A percentile compares a stretch with the other conserved stretches of the same genome.
Conservation (phyloP, 1,284 basidiomycete genomes). For the Austropuccinia psidii region DNA sequence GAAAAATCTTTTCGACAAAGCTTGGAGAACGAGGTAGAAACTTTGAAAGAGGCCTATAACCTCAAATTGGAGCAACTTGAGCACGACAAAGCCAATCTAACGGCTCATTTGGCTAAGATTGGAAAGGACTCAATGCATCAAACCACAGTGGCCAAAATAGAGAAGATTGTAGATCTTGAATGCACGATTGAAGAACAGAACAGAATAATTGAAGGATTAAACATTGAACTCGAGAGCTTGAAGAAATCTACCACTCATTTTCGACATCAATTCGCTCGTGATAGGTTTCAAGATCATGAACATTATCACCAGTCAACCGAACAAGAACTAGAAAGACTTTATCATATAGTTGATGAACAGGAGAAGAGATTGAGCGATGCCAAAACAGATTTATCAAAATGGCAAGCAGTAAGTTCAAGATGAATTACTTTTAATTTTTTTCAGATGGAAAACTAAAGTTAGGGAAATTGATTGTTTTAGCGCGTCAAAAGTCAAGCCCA, state of each 20-base stretch:
- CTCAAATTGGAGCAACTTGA: conserved; percentile 10
- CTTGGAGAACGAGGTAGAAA: neutral
- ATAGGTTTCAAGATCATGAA: conserved; percentile 4
- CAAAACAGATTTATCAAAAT: conserved; percentile 33
- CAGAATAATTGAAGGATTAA: conserved; percentile 5
- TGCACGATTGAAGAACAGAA: conserved; percentile 32
- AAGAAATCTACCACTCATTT: neutral
- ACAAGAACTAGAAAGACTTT: conserved; percentile 26
- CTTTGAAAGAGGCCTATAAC: conserved; percentile 8
- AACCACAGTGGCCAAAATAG: conserved; percentile 31
- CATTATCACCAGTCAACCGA: conserved; percentile 27
- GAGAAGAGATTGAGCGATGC: conserved; percentile 32
- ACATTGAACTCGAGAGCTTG: neutral
- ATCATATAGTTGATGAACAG: conserved; percentile 32
- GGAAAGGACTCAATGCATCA: conserved; percentile 12
- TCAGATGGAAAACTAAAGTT: neutral
- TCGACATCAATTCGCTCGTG: conserved; percentile 3
- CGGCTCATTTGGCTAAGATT: conserved; percentile 6
- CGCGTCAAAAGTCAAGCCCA: conserved; percentile 24
- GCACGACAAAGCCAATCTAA: conserved; percentile 12
- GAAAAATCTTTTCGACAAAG: neutral
- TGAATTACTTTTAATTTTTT: neutral
- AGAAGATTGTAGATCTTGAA: conserved; percentile 35
- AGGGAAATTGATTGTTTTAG: neutral
- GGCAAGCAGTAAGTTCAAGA: conserved; percentile 34